Percentiles rank a stretch among this genome's conserved stretches.
phyloP scores from a whole-genome alignment of 805 yeast genomes.

The Priceomyces melissophilus region DNA sequence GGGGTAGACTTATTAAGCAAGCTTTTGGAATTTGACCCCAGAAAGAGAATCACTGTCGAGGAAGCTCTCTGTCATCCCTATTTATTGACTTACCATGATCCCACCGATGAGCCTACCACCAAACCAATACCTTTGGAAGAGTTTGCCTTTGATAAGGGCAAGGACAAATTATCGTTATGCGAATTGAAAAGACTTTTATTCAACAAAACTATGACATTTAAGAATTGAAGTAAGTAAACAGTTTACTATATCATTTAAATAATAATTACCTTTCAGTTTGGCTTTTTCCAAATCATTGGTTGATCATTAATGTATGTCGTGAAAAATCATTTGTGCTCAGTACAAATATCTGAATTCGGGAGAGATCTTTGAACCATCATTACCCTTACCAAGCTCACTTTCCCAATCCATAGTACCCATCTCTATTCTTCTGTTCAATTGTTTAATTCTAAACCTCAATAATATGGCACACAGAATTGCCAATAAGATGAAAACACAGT shows the following conservation, averaged over 20 bases:
- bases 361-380: slow-evolving; percentile 39
- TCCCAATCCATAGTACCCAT: slow-evolving; percentile 50
- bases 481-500: slow-evolving; percentile 43
- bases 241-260: not conserved
- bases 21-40: slow-evolving; percentile 86
- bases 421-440: slow-evolving; percentile 40
- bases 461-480: slow-evolving; percentile 38
- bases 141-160: slow-evolving; percentile 44
- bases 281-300: not conserved
- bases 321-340: slow-evolving; percentile 9
- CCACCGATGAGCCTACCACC: slow-evolving; percentile 27
- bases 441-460: slow-evolving; percentile 35
- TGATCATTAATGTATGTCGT: not conserved
- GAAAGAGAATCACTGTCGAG: slow-evolving; percentile 77
- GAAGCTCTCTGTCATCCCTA: slow-evolving; percentile 90
- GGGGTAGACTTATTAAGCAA: slow-evolving; percentile 43
- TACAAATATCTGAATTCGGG: slow-evolving; percentile 43
- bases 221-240: not conserved
- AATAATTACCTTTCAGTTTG: not conserved
- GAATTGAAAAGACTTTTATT: slow-evolving; percentile 73
- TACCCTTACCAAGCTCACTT: slow-evolving; percentile 44
- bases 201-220: slow-evolving; percentile 60
- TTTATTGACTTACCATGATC: slow-evolving; percentile 70
- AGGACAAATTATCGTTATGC: slow-evolving; percentile 64
- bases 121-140: slow-evolving; percentile 22